phyloP scores from a whole-genome alignment of 306 rosid species.

The Begonia peltatifolia region DNA sequence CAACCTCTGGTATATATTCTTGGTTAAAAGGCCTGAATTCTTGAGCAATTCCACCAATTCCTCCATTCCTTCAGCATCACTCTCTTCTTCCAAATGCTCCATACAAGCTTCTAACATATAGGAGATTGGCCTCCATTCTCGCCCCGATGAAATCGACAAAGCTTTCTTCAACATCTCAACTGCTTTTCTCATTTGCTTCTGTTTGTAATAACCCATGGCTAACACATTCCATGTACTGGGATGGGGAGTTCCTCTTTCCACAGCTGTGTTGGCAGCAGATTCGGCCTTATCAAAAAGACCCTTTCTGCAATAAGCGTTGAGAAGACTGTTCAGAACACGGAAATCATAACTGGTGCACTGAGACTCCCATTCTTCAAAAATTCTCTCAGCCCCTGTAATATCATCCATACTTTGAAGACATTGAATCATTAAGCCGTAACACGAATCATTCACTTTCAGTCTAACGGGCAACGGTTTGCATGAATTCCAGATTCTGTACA shows the following conservation, averaged over 20 bases:
- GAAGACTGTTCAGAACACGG: constrained; percentile 23
- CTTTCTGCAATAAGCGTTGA: constrained; percentile 23
- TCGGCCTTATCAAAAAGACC: constrained; percentile 27
- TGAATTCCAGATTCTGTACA: constrained; percentile 21
- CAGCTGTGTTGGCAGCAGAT: constrained; percentile 8
- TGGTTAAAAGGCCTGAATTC: constrained; percentile 7
- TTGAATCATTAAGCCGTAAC: constrained; percentile 23
- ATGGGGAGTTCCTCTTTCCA: constrained; percentile 16
- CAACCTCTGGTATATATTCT: constrained; percentile 11
- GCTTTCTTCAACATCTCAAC: constrained; percentile 25
- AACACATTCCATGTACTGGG: constrained; percentile 21
- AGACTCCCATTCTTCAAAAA: constrained; percentile 28
- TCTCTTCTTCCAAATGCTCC: constrained; percentile 18
- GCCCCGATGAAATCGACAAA: constrained; percentile 11
- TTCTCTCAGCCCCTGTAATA: constrained; percentile 22
- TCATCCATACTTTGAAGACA: constrained; percentile 21
- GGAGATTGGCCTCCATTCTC: constrained; percentile 15
- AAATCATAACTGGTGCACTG: constrained; percentile 15
- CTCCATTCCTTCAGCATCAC: constrained; percentile 19
- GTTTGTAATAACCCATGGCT: constrained; percentile 19
- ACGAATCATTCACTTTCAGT: constrained; percentile 1
- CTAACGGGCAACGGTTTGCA: constrained; percentile 13
- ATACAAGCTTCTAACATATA: constrained; percentile 14
- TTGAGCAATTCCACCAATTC: constrained; percentile 10
- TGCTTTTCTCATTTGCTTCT: constrained; percentile 11